Evolutionary conservation across 2,329 filamentous ascomycete species (phyloP).

Genomic region (Curvularia verruculosa): DNA sequence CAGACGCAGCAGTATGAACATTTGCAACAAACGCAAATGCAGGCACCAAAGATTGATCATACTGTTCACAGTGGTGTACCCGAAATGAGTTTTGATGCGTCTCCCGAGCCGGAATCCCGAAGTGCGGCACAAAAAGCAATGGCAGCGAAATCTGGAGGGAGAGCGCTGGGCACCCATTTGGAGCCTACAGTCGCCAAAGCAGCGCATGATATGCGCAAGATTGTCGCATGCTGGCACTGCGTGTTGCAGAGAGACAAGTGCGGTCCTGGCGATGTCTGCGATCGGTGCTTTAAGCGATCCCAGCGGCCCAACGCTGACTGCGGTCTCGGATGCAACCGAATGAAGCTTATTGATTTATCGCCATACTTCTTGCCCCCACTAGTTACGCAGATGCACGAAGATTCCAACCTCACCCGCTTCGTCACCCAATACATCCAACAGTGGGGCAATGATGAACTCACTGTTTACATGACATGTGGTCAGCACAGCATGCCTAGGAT

Average conservation of each 20-base stretch:
- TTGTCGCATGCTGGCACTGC: slow-evolving; percentile 57
- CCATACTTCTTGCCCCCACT: slow-evolving; percentile 53
- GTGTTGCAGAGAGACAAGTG: slow-evolving; percentile 56
- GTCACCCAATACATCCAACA: slow-evolving; percentile 47
- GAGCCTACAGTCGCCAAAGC: slow-evolving; percentile 48
- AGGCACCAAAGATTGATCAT: slow-evolving; percentile 11
- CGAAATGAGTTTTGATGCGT: slow-evolving; percentile 30
- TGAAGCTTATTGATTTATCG: slow-evolving; percentile 54
- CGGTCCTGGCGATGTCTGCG: slow-evolving; percentile 48
- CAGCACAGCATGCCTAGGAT: slow-evolving; percentile 52
- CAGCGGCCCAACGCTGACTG: slow-evolving; percentile 48
- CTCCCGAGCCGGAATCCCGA: slow-evolving; percentile 36
- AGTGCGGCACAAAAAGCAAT: slow-evolving; percentile 30
- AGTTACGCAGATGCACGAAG: slow-evolving; percentile 52
- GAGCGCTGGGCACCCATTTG: slow-evolving; percentile 48
- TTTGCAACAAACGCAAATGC: slow-evolving; percentile 9
- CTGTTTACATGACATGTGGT: slow-evolving; percentile 52
- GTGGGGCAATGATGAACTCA: slow-evolving; percentile 48
- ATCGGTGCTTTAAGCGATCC: slow-evolving; percentile 49
- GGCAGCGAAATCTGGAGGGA: slow-evolving; percentile 43
- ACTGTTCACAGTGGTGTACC: slow-evolving; percentile 18
- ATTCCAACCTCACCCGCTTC: slow-evolving; percentile 51
- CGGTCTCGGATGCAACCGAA: slow-evolving; percentile 54
- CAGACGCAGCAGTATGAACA: slow-evolving; percentile 19
- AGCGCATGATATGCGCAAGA: slow-evolving; percentile 54